Conservation (phyloP, 768 basidiomycete species). For the Leccinum broughii region DNA sequence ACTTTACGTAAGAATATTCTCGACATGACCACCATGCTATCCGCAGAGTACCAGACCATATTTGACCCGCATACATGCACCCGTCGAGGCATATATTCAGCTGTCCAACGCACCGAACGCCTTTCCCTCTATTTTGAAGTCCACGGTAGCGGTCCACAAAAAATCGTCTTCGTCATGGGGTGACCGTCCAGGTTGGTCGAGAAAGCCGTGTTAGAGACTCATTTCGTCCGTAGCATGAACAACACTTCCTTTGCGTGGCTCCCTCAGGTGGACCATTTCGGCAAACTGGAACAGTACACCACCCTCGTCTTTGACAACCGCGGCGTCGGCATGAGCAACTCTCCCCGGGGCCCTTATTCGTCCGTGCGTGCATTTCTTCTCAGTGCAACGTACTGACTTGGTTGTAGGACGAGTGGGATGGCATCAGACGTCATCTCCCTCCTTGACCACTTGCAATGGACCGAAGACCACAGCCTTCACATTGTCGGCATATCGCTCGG, state of each 20-base stretch:
- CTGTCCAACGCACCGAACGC: constrained; percentile 57
- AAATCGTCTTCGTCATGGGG: constrained; percentile 82
- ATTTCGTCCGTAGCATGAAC: constrained; percentile 48
- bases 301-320: constrained; percentile 82
- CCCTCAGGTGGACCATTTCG: constrained; percentile 65
- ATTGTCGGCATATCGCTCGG: constrained; percentile 77
- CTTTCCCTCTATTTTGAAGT: constrained; percentile 81
- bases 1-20: background rate
- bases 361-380: constrained; percentile 34
- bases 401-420: constrained; percentile 67
- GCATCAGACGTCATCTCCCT: constrained; percentile 70
- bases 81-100: constrained; percentile 75
- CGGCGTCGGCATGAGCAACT: constrained; percentile 74
- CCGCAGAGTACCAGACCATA: constrained; percentile 38
- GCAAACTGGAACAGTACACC: constrained; percentile 51
- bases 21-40: constrained; percentile 3
- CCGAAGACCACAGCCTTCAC: constrained; percentile 56
- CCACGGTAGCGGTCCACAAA: constrained; percentile 66
- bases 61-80: constrained; percentile 64
- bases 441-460: constrained; percentile 75
- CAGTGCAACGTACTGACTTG: background rate
- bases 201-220: background rate
- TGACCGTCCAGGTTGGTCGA: constrained; percentile 12
- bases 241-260: constrained; percentile 63
- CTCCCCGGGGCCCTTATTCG: constrained; percentile 78